Evolutionary conservation across 192 early-diverging fungal species (phyloP).

Genomic region (Endogone sp.): DNA sequence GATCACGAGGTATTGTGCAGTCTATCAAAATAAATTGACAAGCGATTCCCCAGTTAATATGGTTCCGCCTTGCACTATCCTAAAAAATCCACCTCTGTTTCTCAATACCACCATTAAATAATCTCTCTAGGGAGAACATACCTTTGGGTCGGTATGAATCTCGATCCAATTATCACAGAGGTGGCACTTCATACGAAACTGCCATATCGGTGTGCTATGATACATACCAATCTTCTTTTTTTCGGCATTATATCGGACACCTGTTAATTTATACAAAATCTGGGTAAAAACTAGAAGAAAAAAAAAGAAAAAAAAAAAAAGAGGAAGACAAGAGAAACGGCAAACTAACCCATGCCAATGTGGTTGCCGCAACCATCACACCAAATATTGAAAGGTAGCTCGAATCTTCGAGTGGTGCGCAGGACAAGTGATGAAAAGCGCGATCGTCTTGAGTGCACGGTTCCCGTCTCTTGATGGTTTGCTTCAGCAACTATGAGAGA

Average conservation of each 20-base stretch:
- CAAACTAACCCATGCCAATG: constrained; percentile 69
- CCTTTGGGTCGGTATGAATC: constrained; percentile 93
- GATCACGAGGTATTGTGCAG: constrained; percentile 60
- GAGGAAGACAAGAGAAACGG: background rate
- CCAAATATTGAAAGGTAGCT: constrained; percentile 90
- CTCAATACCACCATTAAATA: too few species aligned
- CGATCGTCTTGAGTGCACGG: too few species aligned
- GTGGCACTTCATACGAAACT: constrained; percentile 94
- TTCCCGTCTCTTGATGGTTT: background rate
- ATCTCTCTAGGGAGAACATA: too few species aligned
- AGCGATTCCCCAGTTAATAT: background rate
- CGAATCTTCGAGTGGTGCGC: constrained; percentile 51
- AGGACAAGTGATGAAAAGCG: too few species aligned
- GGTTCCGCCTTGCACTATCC: too few species aligned
- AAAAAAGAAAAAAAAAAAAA: too few species aligned
- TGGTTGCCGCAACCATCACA: constrained; percentile 81
- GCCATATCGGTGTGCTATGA: constrained; percentile 78
- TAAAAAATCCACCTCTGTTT: too few species aligned
- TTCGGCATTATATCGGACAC: constrained; percentile 94
- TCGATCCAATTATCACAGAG: constrained; percentile 83
- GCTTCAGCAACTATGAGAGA: background rate
- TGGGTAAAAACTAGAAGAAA: too few species aligned
- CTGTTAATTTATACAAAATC: constrained; percentile 34
- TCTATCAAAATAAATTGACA: constrained; percentile 34
- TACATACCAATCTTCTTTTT: constrained; percentile 92